phyloP scores from a whole-genome alignment of 768 basidiomycete genomes.

The button mushroom (Agaricus bisporus) region DNA sequence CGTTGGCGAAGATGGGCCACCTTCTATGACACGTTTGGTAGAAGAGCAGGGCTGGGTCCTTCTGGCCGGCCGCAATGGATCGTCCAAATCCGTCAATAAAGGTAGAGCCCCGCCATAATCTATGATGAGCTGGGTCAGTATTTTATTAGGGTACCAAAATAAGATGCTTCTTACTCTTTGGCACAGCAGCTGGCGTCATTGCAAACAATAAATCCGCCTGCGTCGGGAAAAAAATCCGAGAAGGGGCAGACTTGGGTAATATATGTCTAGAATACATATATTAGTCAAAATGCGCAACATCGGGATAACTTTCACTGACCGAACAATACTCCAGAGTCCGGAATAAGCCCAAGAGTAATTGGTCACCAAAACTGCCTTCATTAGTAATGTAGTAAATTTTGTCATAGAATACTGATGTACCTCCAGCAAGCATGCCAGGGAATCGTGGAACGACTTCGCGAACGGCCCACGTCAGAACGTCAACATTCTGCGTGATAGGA shows the following conservation, averaged over 20 bases:
- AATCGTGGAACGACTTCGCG: slow-evolving; percentile 64
- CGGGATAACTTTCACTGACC: slow-evolving; percentile 34
- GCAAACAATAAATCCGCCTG: slow-evolving; percentile 46
- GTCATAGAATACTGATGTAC: slow-evolving; percentile 27
- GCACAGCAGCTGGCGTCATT: slow-evolving; percentile 47
- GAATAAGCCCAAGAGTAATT: slow-evolving; percentile 75
- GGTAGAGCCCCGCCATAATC: slow-evolving; percentile 67
- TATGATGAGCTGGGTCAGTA: slow-evolving; percentile 25
- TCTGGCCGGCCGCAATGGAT: slow-evolving; percentile 34
- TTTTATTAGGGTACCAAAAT: slow-evolving; percentile 10
- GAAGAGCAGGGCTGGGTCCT: slow-evolving; percentile 13
- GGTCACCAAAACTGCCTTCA: slow-evolving; percentile 51
- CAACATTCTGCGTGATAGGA: slow-evolving; percentile 39
- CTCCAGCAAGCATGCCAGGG: slow-evolving; percentile 73
- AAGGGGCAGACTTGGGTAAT: slow-evolving; percentile 52
- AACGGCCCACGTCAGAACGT: slow-evolving; percentile 58
- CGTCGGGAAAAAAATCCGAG: slow-evolving; percentile 63
- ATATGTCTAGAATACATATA: slow-evolving; percentile 37
- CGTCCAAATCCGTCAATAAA: slow-evolving; percentile 40
- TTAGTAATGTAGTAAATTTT: neutral
- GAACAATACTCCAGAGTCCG: slow-evolving; percentile 59
- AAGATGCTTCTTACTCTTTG: slow-evolving; percentile 41
- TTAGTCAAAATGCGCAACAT: slow-evolving; percentile 6
- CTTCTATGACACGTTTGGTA: slow-evolving; percentile 8
- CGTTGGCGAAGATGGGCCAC: slow-evolving; percentile 9